Conservation (phyloP, 305 asterid genomes). For the Fraxinus greggii region DNA sequence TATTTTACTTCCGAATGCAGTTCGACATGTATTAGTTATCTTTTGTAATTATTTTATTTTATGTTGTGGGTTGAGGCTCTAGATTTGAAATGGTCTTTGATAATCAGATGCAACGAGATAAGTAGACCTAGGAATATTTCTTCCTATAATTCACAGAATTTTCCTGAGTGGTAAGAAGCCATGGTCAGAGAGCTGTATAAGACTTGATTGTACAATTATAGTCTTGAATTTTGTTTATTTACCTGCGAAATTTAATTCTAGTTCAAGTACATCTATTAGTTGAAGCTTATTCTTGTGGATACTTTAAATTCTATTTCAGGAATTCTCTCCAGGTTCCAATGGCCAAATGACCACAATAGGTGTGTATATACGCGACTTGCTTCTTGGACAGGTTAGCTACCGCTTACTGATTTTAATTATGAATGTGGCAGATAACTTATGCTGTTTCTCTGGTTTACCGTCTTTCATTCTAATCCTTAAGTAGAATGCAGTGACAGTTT, state of each 20-base stretch:
- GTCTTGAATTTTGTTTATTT: slow-evolving; percentile 12
- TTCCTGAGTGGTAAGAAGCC: slow-evolving; percentile 8
- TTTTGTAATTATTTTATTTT: not conserved
- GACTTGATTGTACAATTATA: slow-evolving; percentile 10
- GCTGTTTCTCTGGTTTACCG: not conserved
- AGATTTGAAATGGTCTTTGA: slow-evolving; percentile 16
- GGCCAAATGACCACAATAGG: slow-evolving; percentile 94
- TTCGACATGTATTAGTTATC: slow-evolving; percentile 1
- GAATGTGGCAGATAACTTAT: slow-evolving; percentile 13
- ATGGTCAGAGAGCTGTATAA: slow-evolving; percentile 1
- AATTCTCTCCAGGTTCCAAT: slow-evolving; percentile 88
- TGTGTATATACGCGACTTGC: slow-evolving; percentile 83
- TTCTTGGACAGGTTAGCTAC: slow-evolving; percentile 87
- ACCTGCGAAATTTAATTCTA: not conserved
- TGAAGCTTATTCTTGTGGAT: slow-evolving; percentile 8
- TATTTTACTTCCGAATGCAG: slow-evolving; percentile 17
- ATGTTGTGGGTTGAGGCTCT: not conserved
- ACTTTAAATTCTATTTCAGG: slow-evolving; percentile 43
- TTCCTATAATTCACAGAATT: not conserved
- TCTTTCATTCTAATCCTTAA: not conserved
- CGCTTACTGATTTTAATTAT: not conserved
- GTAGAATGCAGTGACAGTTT: not conserved
- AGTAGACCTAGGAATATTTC: slow-evolving; percentile 3
- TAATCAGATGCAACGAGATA: slow-evolving; percentile 6
- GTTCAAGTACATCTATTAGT: slow-evolving; percentile 2